Evolutionary conservation across 83 land plant genomes (phyloP).

Genomic region (Thuja plicata): DNA sequence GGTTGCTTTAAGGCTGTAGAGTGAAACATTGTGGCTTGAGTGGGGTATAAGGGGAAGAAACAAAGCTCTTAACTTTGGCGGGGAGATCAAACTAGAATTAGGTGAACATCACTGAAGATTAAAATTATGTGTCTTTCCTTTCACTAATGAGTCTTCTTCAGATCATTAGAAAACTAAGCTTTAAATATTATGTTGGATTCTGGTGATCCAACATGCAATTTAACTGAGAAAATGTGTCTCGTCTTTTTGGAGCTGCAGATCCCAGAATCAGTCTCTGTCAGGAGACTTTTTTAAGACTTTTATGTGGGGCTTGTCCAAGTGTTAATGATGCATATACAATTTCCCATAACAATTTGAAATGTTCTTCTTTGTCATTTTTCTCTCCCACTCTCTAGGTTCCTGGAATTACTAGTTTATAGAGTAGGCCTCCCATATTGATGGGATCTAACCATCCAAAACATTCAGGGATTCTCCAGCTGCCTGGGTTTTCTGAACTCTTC

Average conservation of each 20-base stretch:
- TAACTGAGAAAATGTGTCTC: background rate
- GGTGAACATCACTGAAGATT: no score
- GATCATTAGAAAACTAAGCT: no score
- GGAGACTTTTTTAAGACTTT: background rate
- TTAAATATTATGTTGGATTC: no score
- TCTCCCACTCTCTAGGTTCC: background rate
- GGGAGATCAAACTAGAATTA: no score
- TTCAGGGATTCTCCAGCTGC: background rate
- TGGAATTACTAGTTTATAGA: background rate
- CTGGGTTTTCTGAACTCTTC: background rate
- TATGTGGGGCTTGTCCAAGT: background rate
- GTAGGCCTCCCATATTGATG: background rate
- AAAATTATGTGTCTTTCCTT: no score
- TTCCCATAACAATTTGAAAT: background rate
- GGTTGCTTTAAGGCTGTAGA: no score
- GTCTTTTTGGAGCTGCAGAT: background rate
- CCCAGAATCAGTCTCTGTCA: background rate
- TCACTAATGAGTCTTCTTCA: no score
- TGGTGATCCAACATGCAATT: background rate
- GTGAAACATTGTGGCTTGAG: no score
- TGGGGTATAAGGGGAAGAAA: no score
- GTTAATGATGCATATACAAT: background rate
- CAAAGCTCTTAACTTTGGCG: no score
- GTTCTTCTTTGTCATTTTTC: background rate
- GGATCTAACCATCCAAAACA: no score